Conservation (phyloP, 202 grass and related monocot genomes). For the Hordeum pubiflorum region DNA sequence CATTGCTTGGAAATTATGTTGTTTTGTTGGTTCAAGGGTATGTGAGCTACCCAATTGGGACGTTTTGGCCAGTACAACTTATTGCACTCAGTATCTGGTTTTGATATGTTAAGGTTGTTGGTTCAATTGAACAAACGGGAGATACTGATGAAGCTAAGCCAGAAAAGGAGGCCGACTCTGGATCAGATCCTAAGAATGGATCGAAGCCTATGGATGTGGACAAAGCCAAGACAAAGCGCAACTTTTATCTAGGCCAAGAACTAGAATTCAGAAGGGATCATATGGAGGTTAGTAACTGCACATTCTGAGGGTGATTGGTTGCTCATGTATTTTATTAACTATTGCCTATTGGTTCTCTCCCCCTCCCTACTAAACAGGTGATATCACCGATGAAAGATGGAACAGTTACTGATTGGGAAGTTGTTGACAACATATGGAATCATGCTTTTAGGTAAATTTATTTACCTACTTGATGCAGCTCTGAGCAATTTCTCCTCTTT, state of each 20-base stretch:
- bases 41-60: neutral
- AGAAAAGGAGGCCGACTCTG: slow-evolving; percentile 68
- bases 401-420: slow-evolving; percentile 87
- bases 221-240: slow-evolving; percentile 68
- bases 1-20: neutral
- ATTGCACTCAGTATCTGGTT: neutral
- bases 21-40: neutral
- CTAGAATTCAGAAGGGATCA: slow-evolving; percentile 87
- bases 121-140: slow-evolving; percentile 70
- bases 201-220: slow-evolving; percentile 65
- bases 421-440: slow-evolving; percentile 96
- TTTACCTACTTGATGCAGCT: neutral
- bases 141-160: slow-evolving; percentile 50
- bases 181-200: slow-evolving; percentile 69
- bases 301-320: neutral
- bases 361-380: slow-evolving; percentile 43
- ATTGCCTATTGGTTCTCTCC: slow-evolving; percentile 22
- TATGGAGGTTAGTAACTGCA: slow-evolving; percentile 69
- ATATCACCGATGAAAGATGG: slow-evolving; percentile 94
- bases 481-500: slow-evolving; percentile 9
- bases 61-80: neutral
- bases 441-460: slow-evolving; percentile 83
- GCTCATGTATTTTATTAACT: slow-evolving; percentile 12
- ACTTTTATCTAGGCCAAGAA: slow-evolving; percentile 86
- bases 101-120: slow-evolving; percentile 62